Base-by-base conservation (phyloP, 2,329 filamentous ascomycete genomes). In the Cercospora nicotianae region DNA sequence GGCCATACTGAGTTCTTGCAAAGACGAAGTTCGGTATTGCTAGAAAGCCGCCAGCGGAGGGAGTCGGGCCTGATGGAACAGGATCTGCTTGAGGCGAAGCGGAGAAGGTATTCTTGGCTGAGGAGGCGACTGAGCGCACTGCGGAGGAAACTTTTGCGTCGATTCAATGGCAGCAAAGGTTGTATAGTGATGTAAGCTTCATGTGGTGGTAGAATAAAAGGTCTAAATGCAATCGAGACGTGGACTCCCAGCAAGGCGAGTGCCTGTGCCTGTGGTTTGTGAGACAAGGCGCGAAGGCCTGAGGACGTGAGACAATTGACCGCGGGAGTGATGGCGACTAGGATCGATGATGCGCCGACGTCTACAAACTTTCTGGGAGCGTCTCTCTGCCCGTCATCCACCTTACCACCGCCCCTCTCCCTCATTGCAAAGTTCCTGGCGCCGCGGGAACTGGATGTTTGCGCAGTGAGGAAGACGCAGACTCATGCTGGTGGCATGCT, bases 401-500 rank as follows among this genome's bases (percentile, higher is more conserved):
- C 16, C 16, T 26, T 42, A 20, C 12, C 33, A 62, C 39, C 36
- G 48, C 60, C 30, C 23, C 20, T 10, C 60, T 51, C 42, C 23
- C 36, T 18, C n/a, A 13, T 51, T 48, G 39, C 18, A 61, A 28
- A 42, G 55, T 36, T 59, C 55, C 55, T 36, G 28, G 28, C 31
- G 31, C n/a, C 10, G 30, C 55, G 55, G 55, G 55, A 59, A 33
- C 31, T 36, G 55, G 55, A 59, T 20, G 18, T 3, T 36, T 36
- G 55, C 28, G 30, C 55, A 59, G 55, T 36, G 30, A 59, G 18
- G 30, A 31, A 31, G 26, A 23, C 28, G 8, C n/a, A 33, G 10
- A 12, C n/a, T 31, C 31, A 36, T 36, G 55, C 55, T 26, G 39
- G 79, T 80, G 81, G 81, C 76, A 87, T 87, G 86, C 84, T 87